phyloP scores from a whole-genome alignment of 2,329 filamentous ascomycete species.

The Fusarium veterinarium region DNA sequence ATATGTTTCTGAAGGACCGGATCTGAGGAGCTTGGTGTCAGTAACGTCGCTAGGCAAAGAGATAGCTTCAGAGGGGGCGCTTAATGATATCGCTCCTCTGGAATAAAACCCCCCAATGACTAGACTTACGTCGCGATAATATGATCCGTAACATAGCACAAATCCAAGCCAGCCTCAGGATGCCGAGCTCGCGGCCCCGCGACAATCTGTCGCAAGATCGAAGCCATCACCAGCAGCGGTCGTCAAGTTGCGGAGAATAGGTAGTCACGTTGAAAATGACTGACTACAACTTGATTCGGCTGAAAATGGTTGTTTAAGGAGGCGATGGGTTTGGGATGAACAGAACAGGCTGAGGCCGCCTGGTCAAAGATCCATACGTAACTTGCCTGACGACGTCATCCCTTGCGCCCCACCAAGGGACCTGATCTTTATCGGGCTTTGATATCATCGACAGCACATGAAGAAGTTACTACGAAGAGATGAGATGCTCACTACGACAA shows the following conservation, averaged over 20 bases:
- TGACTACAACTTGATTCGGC: not conserved
- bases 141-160: slow-evolving; percentile 94
- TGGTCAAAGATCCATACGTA: not conserved
- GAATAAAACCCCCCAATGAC: rapidly evolving
- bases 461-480: not conserved
- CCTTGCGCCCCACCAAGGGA: slow-evolving; percentile 25
- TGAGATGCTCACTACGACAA: not conserved
- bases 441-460: slow-evolving; percentile 15
- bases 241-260: not conserved
- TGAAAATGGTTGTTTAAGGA: not conserved
- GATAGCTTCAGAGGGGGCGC: rapidly evolving
- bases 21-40: slow-evolving; percentile 65
- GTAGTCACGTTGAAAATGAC: not conserved
- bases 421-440: slow-evolving; percentile 6
- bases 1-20: slow-evolving; percentile 88
- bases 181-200: slow-evolving; percentile 87
- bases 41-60: not conserved
- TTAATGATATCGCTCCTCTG: rapidly evolving
- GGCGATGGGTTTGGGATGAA: not conserved
- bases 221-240: slow-evolving; percentile 64
- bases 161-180: slow-evolving; percentile 87
- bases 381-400: slow-evolving; percentile 40
- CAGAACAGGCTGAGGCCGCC: slow-evolving; percentile 20
- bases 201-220: slow-evolving; percentile 88
- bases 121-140: slow-evolving; percentile 70